These are phyloP conservation scores for Ogataea pini DNA, from an alignment of 805 yeast genomes.

Conservation along the genomic window DNA sequence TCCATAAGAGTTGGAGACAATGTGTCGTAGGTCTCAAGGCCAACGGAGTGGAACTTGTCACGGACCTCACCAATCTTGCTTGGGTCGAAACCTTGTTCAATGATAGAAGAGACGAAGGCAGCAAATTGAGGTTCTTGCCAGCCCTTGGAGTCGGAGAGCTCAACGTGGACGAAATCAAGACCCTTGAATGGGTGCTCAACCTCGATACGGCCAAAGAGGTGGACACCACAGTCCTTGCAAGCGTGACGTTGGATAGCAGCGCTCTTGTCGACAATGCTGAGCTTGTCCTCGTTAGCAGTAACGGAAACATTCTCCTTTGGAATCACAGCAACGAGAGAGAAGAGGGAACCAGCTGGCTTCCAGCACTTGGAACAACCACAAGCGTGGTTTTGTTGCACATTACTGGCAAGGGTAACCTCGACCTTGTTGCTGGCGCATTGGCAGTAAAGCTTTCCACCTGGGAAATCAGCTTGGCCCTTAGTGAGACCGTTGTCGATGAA, in stretches of 20 bases:
- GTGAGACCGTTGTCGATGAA: slow-evolving; percentile 12
- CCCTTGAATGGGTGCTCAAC: slow-evolving; percentile 14
- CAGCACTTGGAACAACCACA: slow-evolving; percentile 16
- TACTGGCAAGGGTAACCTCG: slow-evolving; percentile 12
- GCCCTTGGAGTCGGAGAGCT: slow-evolving; percentile 13
- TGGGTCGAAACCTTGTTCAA: slow-evolving; percentile 16
- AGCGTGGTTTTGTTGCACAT: slow-evolving; percentile 16
- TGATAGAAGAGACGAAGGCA: slow-evolving; percentile 14
- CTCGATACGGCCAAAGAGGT: slow-evolving; percentile 13
- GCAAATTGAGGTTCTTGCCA: slow-evolving; percentile 16
- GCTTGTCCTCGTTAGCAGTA: slow-evolving; percentile 11
- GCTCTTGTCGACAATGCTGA: slow-evolving; percentile 9
- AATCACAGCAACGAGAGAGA: slow-evolving; percentile 14
- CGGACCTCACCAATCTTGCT: slow-evolving; percentile 14
- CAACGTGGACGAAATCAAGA: slow-evolving; percentile 14
- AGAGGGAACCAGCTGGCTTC: slow-evolving; percentile 12
- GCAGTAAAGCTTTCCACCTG: slow-evolving; percentile 14
- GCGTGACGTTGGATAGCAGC: slow-evolving; percentile 16
- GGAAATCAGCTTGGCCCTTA: slow-evolving; percentile 11
- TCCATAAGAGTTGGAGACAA: slow-evolving; percentile 14
- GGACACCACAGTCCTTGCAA: slow-evolving; percentile 14
- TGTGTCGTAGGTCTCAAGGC: slow-evolving; percentile 13
- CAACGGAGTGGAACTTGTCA: slow-evolving; percentile 14
- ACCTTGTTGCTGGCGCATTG: slow-evolving; percentile 12
- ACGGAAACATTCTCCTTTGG: slow-evolving; percentile 13